A percentile compares a stretch with the other conserved stretches of the same genome.
These are phyloP conservation scores for Elymus sibiricus DNA, from an alignment of 176 grass and related monocot species.

Conservation along the genomic window DNA sequence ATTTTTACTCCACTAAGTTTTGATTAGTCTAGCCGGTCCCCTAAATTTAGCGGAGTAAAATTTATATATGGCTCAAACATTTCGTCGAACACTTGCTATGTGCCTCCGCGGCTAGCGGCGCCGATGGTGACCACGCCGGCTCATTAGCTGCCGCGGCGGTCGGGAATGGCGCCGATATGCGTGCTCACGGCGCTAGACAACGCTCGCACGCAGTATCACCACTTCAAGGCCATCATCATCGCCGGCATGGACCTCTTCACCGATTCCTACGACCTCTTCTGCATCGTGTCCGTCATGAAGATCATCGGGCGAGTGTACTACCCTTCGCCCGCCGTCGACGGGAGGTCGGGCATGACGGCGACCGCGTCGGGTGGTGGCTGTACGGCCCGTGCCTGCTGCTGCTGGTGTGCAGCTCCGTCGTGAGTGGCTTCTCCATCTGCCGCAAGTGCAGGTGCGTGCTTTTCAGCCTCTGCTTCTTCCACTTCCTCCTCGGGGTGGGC, in stretches of 20 bases:
- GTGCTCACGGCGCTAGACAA: slow-evolving; percentile 54
- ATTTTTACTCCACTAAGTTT: too few species aligned
- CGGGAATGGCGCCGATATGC: slow-evolving; percentile 13
- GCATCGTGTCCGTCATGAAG: slow-evolving; percentile 56
- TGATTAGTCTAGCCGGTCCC: too few species aligned
- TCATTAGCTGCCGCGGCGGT: neutral
- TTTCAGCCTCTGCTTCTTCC: slow-evolving; percentile 66
- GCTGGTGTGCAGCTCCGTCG: slow-evolving; percentile 48
- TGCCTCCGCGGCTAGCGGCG: too few species aligned
- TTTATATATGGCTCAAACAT: too few species aligned
- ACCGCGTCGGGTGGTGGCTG: slow-evolving; percentile 47
- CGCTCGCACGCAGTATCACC: slow-evolving; percentile 71
- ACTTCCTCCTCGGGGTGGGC: slow-evolving; percentile 64
- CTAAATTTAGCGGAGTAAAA: too few species aligned
- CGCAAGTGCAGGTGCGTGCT: slow-evolving; percentile 57
- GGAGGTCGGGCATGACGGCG: slow-evolving; percentile 36
- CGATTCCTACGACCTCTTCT: slow-evolving; percentile 82
- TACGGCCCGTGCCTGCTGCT: slow-evolving; percentile 57
- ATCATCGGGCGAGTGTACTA: slow-evolving; percentile 75
- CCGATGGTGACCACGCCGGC: too few species aligned
- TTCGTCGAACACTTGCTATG: too few species aligned
- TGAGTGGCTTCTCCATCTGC: slow-evolving; percentile 67
- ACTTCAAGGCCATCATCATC: slow-evolving; percentile 76
- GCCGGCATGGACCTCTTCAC: slow-evolving; percentile 88
- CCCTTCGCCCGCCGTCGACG: neutral